phyloP scores from a whole-genome alignment of 345 rosid genomes.

The Linum trigynum region DNA sequence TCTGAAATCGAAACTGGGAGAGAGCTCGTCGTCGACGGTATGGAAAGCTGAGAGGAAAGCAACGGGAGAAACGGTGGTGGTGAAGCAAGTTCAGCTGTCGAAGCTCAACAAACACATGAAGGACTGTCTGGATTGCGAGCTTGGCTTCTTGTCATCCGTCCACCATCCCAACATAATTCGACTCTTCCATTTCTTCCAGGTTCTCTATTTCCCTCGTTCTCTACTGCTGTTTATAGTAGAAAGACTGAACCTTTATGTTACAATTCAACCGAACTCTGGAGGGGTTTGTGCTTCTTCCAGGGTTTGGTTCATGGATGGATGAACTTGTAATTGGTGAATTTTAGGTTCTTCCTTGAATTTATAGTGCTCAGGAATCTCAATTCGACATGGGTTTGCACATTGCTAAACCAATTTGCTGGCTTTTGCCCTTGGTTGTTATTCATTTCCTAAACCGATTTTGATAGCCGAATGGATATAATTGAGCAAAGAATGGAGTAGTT shows the following conservation, averaged over 20 bases:
- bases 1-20: slow-evolving; percentile 43
- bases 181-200: slow-evolving; percentile 38
- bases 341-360: neutral
- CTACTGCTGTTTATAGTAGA: neutral
- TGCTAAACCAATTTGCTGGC: too few species aligned
- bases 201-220: slow-evolving; percentile 7
- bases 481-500: neutral
- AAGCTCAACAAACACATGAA: slow-evolving; percentile 42
- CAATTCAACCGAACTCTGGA: too few species aligned
- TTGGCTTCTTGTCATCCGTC: slow-evolving; percentile 48
- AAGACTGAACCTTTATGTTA: too few species aligned
- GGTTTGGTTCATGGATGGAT: neutral
- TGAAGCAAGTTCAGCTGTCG: slow-evolving; percentile 48
- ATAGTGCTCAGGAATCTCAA: too few species aligned
- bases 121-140: slow-evolving; percentile 40
- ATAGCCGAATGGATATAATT: too few species aligned
- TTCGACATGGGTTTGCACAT: too few species aligned
- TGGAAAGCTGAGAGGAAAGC: slow-evolving; percentile 41
- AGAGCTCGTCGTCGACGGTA: slow-evolving; percentile 33
- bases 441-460: too few species aligned
- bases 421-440: too few species aligned
- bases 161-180: slow-evolving; percentile 55
- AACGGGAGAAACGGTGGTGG: slow-evolving; percentile 41
- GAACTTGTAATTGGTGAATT: neutral
- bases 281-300: neutral